Base-by-base conservation (phyloP, 306 rosid genomes). In the Lathyrus tuberosus region DNA sequence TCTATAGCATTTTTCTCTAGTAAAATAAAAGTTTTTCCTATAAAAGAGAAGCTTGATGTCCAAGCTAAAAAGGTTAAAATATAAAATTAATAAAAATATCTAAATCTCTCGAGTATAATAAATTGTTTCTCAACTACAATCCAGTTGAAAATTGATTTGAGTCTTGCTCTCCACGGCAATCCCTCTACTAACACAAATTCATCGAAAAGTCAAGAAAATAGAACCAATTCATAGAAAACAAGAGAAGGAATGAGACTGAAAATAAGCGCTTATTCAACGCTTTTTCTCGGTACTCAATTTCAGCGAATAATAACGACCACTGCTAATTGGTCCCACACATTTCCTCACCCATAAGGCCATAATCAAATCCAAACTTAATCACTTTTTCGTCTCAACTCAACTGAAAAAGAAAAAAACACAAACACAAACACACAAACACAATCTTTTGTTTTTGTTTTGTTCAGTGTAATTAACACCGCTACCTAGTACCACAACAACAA, bases 401-500 rank as follows among this genome's bases (percentile, higher is more conserved):
- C 53, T 47, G 22, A 47, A 35, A 35, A 35, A 35, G 40, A 8
- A 35, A 35, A 35, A 35, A 1, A 35, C 40, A 35, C 40, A 35
- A 1, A 35, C 40, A 35, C 40, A 33, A 1, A 33, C 40, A 35
- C 40, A 35, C 10, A 35, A 35, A 35, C 40, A 35, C 40, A 35
- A 8, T 35, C 2, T 35, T 35, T 35, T 35, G 40, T 35, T 35
- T 35, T 35, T 0, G 38, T 33, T 33, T 30, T 64, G 40, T 64
- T 43, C 70, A 14, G 12, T 30, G 12, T 30, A 64, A 17, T 15
- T 5, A 18, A 38, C 62, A 56, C 30, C 22, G 30, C 59, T 4
- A 49, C 56, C 42, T 59, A 35, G n/a, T 35, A 61, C 9, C 8
- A 60, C 0, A 40, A 15, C 58, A 93, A 15, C 58, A 93, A 80